These are phyloP conservation scores for Backusella australiensis DNA, from an alignment of 192 early-diverging fungal genomes.

Conservation along the genomic window DNA sequence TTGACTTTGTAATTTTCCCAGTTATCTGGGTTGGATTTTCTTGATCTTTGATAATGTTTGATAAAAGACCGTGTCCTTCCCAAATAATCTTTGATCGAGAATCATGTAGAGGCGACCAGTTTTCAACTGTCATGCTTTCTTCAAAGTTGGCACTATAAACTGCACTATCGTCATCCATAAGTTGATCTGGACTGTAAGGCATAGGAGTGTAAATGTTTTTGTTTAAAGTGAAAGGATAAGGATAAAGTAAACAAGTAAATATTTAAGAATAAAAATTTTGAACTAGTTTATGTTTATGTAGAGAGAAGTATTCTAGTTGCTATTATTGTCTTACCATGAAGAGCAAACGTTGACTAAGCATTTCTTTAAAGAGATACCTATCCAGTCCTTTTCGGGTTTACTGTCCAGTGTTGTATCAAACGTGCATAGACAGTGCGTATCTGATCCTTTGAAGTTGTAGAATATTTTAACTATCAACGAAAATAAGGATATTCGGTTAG, in stretches of 20 bases:
- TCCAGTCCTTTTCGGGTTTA: neutral
- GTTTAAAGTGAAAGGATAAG: neutral
- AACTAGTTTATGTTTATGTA: no score
- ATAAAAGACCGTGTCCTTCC: conserved; percentile 27
- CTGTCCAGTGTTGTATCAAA: conserved; percentile 5
- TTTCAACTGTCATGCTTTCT: conserved; percentile 7
- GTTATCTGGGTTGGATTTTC: conserved; percentile 2
- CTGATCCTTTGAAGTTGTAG: conserved; percentile 9
- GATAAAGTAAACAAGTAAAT: neutral
- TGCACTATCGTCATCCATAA: conserved; percentile 15
- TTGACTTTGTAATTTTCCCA: conserved; percentile 9
- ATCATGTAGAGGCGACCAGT: neutral
- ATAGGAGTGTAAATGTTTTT: neutral
- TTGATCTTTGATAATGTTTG: conserved; percentile 10
- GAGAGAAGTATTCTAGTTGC: neutral
- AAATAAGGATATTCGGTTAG: neutral
- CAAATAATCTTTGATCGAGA: conserved; percentile 8
- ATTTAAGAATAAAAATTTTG: no score
- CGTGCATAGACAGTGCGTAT: conserved; percentile 8
- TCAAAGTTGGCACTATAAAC: conserved; percentile 29
- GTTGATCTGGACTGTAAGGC: conserved; percentile 18
- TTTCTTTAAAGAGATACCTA: conserved; percentile 1
- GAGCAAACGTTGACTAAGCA: conserved; percentile 8
- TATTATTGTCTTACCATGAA: conserved; percentile 13
- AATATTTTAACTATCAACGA: conserved; percentile 4